Evolutionary conservation across 257 asterid species (phyloP), one percentile per base, ranked within the genome.

Genomic region (Galeopsis tetrahit): DNA sequence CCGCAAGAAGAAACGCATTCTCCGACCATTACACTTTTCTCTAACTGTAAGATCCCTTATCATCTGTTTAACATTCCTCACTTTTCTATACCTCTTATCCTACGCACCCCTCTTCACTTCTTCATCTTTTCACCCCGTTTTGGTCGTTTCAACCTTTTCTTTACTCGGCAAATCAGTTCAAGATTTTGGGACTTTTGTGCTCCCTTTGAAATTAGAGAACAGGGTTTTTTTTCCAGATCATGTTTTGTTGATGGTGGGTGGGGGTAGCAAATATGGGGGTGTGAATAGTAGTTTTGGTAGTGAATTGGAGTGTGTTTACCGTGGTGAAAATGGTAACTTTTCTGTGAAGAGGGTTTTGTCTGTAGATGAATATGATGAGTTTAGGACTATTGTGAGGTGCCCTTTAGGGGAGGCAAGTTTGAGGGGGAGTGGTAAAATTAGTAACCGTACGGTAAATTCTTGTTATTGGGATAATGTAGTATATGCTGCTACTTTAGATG

Each of bases 181-280:
- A 57, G 85, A 77, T 78, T 82, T 84, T 74, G 75, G 73, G 40
- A 59, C 75, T 42, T 71, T 79, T n/a, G 43, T 63, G 5, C 65
- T 77, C 21, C 88, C 83, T 0, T 71, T 84, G 80, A 76, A 66
- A 70, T 70, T 88, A 1, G 92, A 92, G 84, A 85, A 84, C 81
- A 62, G 92, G 82, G 90, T 95, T 78, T 69, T 87, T 78, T 85
- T 92, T 68, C 94, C 97, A 46, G 98, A 95, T 74, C 97, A 95
- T 73, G 78, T 95, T 14, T 79, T 92, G 63, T 58, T 95, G 63
- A 36, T 92, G 74, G 89, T 88, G 59, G 68, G 60, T 40, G 75
- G 75, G 42, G 76, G 48, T 3, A 64, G 58, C 10, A 78, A 53
- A 31, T 82, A 70, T 75, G 82, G 72, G 78, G 39, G 67, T n/a